Evolutionary conservation across 1,139 yeast species (phyloP), one percentile per base, ranked within the genome.

Genomic region (Kodamaea ohmeri): DNA sequence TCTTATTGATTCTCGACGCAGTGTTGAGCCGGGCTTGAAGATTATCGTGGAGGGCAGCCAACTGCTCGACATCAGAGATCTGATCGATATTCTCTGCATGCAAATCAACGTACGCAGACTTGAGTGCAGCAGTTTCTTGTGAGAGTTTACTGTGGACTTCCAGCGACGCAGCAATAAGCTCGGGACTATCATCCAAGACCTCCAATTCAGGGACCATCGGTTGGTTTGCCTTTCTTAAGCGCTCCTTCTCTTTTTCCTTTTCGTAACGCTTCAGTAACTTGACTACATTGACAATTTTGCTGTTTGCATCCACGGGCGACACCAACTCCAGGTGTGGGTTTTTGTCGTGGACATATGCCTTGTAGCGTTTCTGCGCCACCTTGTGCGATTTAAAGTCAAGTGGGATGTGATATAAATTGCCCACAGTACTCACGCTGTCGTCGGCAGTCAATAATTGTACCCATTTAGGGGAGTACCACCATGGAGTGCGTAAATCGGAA

Each of bases 1-100:
- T 49, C 35, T 64, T 56, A 40, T 76, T 70, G 16, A 80, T 65
- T 40, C 70, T 73, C n/a, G 61, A 45, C 3, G 80, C 70, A 57
- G 87, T 80, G 25, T 37, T 38, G 24, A 63, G 51, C 32, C 54
- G 53, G 12, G 44, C 50, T 4, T 39, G 30, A 27, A 63, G 46
- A 9, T 45, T 44, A 1, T 48, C 44, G 37, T 62, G 52, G 15
- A 59, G 35, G 21, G 43, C 43, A 34, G 53, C 47, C 25, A 64
- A 51, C 13, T 49, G 47, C 1, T 43, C 43, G 14, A 58, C 25
- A 36, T 54, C 59, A 4, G 43, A 29, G 4, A 50, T 41, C 5
- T 39, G 43, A 24, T 56, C 62, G 14, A 51, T 34, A 19, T 49
- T 50, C 5, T 22, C 38, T 6, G 25, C 30, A 16, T 39, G 20